Percentiles rank a stretch among this genome's conserved stretches.
Evolutionary conservation across 495 filamentous ascomycete species (phyloP).

Genomic region (Massariosphaeria phaeospora): DNA sequence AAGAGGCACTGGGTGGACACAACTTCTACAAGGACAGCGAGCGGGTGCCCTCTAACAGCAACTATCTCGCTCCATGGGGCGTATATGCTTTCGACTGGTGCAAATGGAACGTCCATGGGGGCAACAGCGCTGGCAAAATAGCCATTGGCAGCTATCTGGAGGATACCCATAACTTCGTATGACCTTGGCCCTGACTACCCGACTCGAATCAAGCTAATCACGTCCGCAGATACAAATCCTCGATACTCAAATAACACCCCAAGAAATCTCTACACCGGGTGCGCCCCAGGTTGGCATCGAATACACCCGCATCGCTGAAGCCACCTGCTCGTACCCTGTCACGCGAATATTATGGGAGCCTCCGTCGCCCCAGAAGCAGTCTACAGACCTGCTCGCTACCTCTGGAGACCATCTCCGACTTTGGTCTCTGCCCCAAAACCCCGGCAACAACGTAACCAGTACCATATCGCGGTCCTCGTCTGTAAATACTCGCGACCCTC

Average conservation of each 20-base stretch:
- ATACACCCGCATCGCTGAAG: constrained; percentile 92
- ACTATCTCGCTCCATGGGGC: constrained; percentile 91
- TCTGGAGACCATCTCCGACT: constrained; percentile 93
- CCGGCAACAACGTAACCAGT: constrained; percentile 57
- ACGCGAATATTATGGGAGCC: constrained; percentile 97
- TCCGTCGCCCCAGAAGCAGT: constrained; percentile 91
- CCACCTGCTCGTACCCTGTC: constrained; percentile 95
- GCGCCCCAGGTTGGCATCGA: constrained; percentile 72
- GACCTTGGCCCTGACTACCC: constrained; percentile 26
- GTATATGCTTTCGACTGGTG: constrained; percentile 99
- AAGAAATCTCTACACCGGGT: constrained; percentile 68
- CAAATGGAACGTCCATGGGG: constrained; percentile 84
- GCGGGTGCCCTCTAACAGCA: constrained; percentile 61
- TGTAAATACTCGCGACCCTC: constrained; percentile 53
- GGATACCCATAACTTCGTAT: constrained; percentile 95
- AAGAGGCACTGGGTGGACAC: constrained; percentile 51
- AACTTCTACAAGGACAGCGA: constrained; percentile 47
- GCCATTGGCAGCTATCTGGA: constrained; percentile 94
- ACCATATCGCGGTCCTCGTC: constrained; percentile 67
- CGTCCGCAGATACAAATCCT: constrained; percentile 86
- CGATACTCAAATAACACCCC: constrained; percentile 71
- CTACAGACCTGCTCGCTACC: constrained; percentile 91
- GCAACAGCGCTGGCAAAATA: constrained; percentile 69
- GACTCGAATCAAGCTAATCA: constrained; percentile 3
- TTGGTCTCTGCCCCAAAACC: constrained; percentile 74